These are phyloP conservation scores for Talaromyces sp. DNA, from an alignment of 2,329 filamentous ascomycete genomes.

Conservation along the genomic window DNA sequence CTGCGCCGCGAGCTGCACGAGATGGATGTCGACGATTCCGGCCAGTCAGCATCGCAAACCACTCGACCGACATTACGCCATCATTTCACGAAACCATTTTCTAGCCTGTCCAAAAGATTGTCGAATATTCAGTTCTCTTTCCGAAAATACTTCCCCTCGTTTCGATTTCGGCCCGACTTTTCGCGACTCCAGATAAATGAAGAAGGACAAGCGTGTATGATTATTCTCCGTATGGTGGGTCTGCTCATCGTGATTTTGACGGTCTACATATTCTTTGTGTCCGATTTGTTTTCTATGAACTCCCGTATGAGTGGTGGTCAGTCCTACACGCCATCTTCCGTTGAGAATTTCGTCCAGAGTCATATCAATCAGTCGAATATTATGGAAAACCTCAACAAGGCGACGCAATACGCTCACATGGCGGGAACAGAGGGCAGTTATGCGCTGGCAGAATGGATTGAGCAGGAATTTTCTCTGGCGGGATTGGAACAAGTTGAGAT, in stretches of 20 bases:
- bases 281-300: constrained; percentile 69
- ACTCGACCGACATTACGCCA: constrained; percentile 38
- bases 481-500: constrained; percentile 69
- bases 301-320: constrained; percentile 59
- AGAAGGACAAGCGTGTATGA: constrained; percentile 53
- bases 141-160: constrained; percentile 38
- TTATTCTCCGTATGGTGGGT: constrained; percentile 68
- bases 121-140: constrained; percentile 50
- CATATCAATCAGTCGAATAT: constrained; percentile 66
- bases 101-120: constrained; percentile 51
- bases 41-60: constrained; percentile 20
- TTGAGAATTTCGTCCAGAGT: constrained; percentile 68
- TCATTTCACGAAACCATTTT: constrained; percentile 52
- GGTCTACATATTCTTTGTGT: constrained; percentile 79
- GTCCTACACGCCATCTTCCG: constrained; percentile 76
- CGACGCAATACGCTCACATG: constrained; percentile 80
- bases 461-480: constrained; percentile 66
- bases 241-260: constrained; percentile 69
- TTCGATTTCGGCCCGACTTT: constrained; percentile 34
- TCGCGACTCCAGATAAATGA: constrained; percentile 29
- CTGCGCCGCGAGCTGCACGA: constrained; percentile 80
- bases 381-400: constrained; percentile 66
- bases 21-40: constrained; percentile 74
- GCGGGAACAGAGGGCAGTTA: constrained; percentile 93
- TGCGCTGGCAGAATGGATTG: constrained; percentile 75